phyloP scores from a whole-genome alignment of 306 rosid species.

The Psophocarpus tetragonolobus region DNA sequence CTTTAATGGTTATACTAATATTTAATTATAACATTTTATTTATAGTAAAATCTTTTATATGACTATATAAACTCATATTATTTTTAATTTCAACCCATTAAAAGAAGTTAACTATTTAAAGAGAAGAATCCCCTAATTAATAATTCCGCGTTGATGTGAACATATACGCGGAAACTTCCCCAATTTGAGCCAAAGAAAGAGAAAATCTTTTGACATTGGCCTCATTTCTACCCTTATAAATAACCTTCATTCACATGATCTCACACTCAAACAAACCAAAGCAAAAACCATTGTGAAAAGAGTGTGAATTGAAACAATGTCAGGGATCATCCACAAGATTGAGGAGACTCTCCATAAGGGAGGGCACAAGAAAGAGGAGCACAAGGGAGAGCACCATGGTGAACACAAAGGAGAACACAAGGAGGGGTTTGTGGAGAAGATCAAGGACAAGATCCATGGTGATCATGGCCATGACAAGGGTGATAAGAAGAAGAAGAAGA shows the following conservation, averaged over 20 bases:
- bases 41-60: too few relatives aligned
- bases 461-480: constrained; percentile 11
- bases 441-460: constrained; percentile 59
- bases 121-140: background rate
- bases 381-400: constrained; percentile 24
- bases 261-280: background rate
- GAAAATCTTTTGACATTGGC: background rate
- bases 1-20: too few relatives aligned
- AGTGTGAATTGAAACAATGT: constrained; percentile 23
- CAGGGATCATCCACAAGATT: constrained; percentile 59
- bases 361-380: constrained; percentile 45
- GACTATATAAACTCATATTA: too few relatives aligned
- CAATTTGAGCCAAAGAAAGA: constrained; percentile 5
- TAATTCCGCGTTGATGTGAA: background rate
- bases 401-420: constrained; percentile 36
- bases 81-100: too few relatives aligned
- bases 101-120: too few relatives aligned
- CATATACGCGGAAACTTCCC: background rate
- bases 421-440: constrained; percentile 50
- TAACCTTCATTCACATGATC: background rate
- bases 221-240: constrained; percentile 29
- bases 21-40: too few relatives aligned
- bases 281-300: background rate
- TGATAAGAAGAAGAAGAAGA: constrained; percentile 37
- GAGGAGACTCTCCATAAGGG: constrained; percentile 52